Evolutionary conservation across 179 eudicot genomes (phyloP).

Genomic region (Heliamphora pulchella): DNA sequence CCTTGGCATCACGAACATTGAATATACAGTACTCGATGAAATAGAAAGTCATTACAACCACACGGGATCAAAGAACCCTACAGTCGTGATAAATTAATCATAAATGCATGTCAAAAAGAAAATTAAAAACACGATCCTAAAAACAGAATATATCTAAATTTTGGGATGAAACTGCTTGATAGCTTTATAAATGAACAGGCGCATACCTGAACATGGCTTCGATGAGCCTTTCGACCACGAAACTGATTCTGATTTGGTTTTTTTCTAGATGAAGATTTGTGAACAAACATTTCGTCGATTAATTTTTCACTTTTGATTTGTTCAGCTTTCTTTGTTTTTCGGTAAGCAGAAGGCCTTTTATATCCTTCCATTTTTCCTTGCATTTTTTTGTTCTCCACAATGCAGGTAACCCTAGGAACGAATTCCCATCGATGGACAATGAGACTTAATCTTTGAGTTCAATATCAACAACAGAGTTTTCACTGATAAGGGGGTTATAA

Average conservation of each 20-base stretch:
- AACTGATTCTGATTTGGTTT: neutral
- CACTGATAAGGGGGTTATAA: neutral
- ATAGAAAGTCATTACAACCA: neutral
- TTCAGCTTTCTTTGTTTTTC: neutral
- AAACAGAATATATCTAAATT: neutral
- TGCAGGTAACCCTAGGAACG: constrained; percentile 2
- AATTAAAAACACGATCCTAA: neutral
- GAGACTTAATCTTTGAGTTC: neutral
- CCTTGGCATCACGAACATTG: neutral
- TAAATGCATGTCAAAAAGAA: neutral
- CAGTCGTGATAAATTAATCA: neutral
- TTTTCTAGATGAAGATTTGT: neutral
- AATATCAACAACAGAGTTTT: neutral
- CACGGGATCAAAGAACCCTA: neutral
- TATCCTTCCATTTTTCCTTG: neutral
- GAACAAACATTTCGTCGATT: neutral
- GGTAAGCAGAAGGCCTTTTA: neutral
- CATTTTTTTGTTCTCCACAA: neutral
- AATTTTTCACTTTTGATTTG: neutral
- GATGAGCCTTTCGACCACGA: neutral
- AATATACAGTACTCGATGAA: neutral
- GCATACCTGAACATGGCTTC: neutral
- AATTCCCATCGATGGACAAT: neutral
- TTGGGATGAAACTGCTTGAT: neutral
- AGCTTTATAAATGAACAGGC: neutral